phyloP scores from a whole-genome alignment of 1,284 basidiomycete species.

The Coniferiporia weirii region DNA sequence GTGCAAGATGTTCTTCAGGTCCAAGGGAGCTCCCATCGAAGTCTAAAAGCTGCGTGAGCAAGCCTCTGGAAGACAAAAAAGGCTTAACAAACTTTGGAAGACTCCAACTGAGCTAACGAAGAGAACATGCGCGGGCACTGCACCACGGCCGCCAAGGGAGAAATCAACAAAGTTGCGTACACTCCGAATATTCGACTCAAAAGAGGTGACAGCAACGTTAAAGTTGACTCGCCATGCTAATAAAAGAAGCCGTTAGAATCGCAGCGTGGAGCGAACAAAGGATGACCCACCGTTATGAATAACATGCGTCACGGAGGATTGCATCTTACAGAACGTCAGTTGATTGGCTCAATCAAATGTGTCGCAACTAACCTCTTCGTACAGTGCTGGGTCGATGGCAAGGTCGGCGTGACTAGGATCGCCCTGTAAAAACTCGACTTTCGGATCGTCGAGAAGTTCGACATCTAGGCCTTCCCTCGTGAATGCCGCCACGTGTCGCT shows the following conservation, averaged over 20 bases:
- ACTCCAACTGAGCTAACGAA: constrained; percentile 29
- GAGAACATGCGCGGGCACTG: constrained; percentile 24
- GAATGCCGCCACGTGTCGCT: constrained; percentile 28
- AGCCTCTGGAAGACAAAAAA: neutral
- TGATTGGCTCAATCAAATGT: neutral
- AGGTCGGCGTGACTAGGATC: constrained; percentile 24
- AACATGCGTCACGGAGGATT: constrained; percentile 24
- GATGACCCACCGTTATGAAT: constrained; percentile 28
- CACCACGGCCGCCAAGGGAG: constrained; percentile 25
- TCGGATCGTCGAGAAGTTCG: constrained; percentile 25
- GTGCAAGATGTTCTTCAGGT: constrained; percentile 16
- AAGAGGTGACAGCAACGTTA: constrained; percentile 31
- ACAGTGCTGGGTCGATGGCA: constrained; percentile 23
- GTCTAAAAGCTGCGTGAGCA: neutral
- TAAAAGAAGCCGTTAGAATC: neutral
- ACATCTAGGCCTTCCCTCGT: constrained; percentile 28
- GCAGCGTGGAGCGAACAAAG: neutral
- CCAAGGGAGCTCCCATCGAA: constrained; percentile 5
- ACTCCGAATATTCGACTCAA: constrained; percentile 28
- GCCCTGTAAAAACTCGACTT: constrained; percentile 29
- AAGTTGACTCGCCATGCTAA: constrained; percentile 34
- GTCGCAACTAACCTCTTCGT: constrained; percentile 22
- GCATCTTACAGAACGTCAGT: constrained; percentile 19
- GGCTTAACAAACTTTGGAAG: neutral
- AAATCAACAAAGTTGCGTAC: constrained; percentile 30